Evolutionary conservation across 257 asterid species (phyloP), one percentile per base, ranked within the genome.

Genomic region (Nicotiana sylvestris): DNA sequence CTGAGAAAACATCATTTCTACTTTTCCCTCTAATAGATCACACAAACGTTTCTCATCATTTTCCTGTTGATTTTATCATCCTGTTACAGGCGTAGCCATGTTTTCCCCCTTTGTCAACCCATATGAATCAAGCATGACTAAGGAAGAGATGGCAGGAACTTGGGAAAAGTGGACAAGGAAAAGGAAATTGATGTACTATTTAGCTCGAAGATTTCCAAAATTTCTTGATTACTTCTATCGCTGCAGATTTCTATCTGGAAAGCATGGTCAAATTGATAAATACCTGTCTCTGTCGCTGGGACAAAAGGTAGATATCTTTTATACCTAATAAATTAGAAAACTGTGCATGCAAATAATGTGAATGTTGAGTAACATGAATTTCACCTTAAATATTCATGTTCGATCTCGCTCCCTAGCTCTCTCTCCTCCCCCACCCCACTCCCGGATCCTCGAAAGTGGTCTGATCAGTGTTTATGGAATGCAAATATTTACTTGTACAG

Each of bases 31-130:
- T 70, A 39, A 70, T 70, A 39, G 35, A 70, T 70, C n/a, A 43
- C 35, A 43, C 9, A n/a, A 70, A 5, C 58, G 56, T 25, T 72
- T 43, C 39, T 72, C 79, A 3, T 72, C 79, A 80, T 27, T n/a
- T 80, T 80, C 27, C 29, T 85, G 43, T 77, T 61, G 67, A 70
- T 58, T 76, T 18, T 27, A 35, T 13, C 18, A 58, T 25, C 33
- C 53, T 25, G 61, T 82, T 84, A 27, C 90, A 95, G 98, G 99
- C 57, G 97, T 93, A 2, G 91, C 91, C 76, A 89, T 95, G 97
- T 77, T 95, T 83, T 92, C 96, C 2, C 97, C 99, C 3, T 66
- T 94, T 81, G 89, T 92, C 46, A 95, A 94, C 87, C 98, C 97
- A 15, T 92, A 92, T 37, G 97, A 95, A 56, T 85, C 88, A 25